Evolutionary conservation across 345 rosid species (phyloP).

Genomic region (Reutealis trisperma): DNA sequence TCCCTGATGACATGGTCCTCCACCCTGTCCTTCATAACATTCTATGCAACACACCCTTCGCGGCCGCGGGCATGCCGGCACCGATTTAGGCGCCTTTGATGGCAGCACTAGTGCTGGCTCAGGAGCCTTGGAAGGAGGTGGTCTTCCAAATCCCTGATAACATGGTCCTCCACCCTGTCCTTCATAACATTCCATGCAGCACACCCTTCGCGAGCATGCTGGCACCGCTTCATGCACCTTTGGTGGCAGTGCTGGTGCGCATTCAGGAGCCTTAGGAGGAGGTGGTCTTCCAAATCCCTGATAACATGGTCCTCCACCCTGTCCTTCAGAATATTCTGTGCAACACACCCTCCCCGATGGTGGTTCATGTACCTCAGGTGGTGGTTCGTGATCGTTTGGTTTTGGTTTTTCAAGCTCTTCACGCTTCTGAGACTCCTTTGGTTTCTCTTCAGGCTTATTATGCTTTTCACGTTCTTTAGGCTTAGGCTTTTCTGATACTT

Average conservation of each 20-base stretch:
- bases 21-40: neutral
- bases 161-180: slow-evolving; percentile 21
- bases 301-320: neutral
- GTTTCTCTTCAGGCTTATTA: neutral
- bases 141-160: neutral
- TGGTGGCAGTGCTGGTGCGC: too few relatives aligned
- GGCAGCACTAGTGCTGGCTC: too few relatives aligned
- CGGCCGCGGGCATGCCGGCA: neutral
- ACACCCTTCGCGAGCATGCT: neutral
- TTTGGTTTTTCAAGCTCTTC: neutral
- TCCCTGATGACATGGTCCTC: too few relatives aligned
- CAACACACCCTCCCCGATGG: neutral
- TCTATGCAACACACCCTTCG: neutral
- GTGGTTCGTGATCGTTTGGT: slow-evolving; percentile 25
- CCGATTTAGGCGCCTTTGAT: slow-evolving; percentile 11
- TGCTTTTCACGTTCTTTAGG: neutral
- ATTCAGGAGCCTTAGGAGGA: neutral
- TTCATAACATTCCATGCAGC: slow-evolving; percentile 23
- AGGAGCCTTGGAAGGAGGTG: too few relatives aligned
- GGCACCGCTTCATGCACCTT: slow-evolving; percentile 9
- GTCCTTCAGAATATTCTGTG: neutral
- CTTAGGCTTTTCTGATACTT: slow-evolving; percentile 27
- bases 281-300: neutral
- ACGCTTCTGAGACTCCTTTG: slow-evolving; percentile 21
- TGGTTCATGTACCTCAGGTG: neutral